Evolutionary conservation across 129 eudicot species (phyloP), one percentile per base, ranked within the genome.

Genomic region (Pulicaria dysenterica): DNA sequence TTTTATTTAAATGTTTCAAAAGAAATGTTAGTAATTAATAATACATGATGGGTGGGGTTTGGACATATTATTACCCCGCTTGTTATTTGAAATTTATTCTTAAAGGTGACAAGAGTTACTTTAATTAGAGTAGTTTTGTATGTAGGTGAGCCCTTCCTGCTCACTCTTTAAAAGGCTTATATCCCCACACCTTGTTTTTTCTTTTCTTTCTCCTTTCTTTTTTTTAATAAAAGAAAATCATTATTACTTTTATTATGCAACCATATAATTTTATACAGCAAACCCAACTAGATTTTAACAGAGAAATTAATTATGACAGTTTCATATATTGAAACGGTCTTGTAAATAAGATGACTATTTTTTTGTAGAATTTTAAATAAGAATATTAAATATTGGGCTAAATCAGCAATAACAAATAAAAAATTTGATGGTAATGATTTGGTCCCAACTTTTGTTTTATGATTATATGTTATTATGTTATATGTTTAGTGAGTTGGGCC

Each of bases 101-200:
- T 54, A 42, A 64, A 41, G 31, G 46, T 49, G 57, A 47, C n/a
- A 24, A 10, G 31, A 46, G 12, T 24, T 8, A 36, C 12, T 10
- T 6, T 10, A 57, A 16, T 63, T 63, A 41, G 53, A 42, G 53
- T 43, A 64, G 69, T 64, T 72, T 37, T n/a, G 3, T 14, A 58
- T 64, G 53, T 75, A 71, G 80, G 79, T 76, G 68, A 79, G 16
- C 58, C 76, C 64, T 55, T 57, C 11, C 73, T 77, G 67, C 81
- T 80, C 69, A 53, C 78, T 80, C 62, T 64, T 67, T 39, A 61
- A 65, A 64, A 60, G 56, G 53, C 80, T 77, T 82, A 64, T 73
- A 68, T 36, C 38, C 75, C 48, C 77, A 80, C 77, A 69, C 34
- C 48, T 39, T 41, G 39, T 70, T 40, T 70, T 55, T 42, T 51